Base-by-base conservation (phyloP, 169 alveolate genomes). In the Plasmodium chabaudi region DNA sequence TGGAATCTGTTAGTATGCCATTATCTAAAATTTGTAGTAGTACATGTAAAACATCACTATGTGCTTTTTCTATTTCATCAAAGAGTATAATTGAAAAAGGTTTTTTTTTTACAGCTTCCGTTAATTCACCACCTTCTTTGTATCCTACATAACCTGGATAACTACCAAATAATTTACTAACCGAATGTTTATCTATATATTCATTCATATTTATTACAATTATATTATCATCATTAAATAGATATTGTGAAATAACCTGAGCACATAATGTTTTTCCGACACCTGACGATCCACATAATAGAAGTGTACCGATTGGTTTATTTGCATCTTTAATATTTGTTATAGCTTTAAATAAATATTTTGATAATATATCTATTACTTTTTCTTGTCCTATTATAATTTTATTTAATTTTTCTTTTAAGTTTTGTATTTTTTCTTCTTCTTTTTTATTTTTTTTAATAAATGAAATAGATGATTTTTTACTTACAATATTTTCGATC, bases 91-190 rank as follows among this genome's bases (percentile, higher is more conserved):
- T 96, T 49, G 96, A 93, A 88, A 95, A 87, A 2, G 97, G 97
- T 46, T 86, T 89, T 34, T 93, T 93, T 61, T 94, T 72, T 64
- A 95, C 96, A 23, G 93, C 92, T 68, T 93, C 97, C 1, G 97
- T 96, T 51, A 94, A 94, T 74, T 96, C 97, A 12, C 98, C 98
- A 4, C 98, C 98, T 53, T 96, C 94, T 53, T 91, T 97, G 73
- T 95, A 96, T 17, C 98, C 98, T 69, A 95, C 94, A 89, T 96
- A 96, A 1, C 98, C 98, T 0, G 98, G 98, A 15, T 97, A 97
- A 17, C 97, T 96, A 9, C 98, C 98, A 17, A 96, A 73, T n/a
- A 96, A 92, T 70, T 95, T 88, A 47, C 97, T 93, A 15, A 96
- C 95, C 57, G 96, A 93, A 91, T 96, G 98, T 44, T 95, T 94